These are phyloP conservation scores for Galerina sulciceps DNA, from an alignment of 768 basidiomycete genomes.

Conservation along the genomic window DNA sequence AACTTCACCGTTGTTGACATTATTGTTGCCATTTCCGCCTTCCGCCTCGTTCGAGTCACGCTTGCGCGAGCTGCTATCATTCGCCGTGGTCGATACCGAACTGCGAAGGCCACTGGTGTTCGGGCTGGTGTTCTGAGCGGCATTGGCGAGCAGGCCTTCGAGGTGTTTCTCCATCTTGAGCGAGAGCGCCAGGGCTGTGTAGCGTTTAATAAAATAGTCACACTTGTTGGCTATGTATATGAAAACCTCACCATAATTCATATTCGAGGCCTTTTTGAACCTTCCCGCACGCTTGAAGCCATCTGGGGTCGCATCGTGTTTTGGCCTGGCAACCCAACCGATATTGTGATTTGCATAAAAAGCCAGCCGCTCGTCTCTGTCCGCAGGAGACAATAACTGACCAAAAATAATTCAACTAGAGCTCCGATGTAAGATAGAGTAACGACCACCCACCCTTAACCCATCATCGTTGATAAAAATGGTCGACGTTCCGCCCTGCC, in stretches of 20 bases:
- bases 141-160: conserved; percentile 41
- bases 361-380: conserved; percentile 63
- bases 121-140: conserved; percentile 14
- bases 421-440: neutral
- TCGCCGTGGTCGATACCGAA: conserved; percentile 15
- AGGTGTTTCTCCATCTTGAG: conserved; percentile 61
- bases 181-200: conserved; percentile 54
- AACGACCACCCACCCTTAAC: conserved; percentile 40
- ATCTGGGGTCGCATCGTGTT: conserved; percentile 53
- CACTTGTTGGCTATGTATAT: neutral
- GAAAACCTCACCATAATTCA: conserved; percentile 69
- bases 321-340: conserved; percentile 81
- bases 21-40: conserved; percentile 31
- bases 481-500: conserved; percentile 79
- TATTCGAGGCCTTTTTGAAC: conserved; percentile 94
- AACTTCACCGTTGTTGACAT: conserved; percentile 18
- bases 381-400: conserved; percentile 46
- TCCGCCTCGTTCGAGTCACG: neutral
- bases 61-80: conserved; percentile 5
- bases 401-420: neutral
- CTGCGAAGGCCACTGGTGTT: conserved; percentile 8
- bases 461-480: conserved; percentile 87
- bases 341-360: conserved; percentile 78
- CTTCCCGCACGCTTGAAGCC: conserved; percentile 77
- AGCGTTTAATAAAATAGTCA: neutral